phyloP scores from a whole-genome alignment of 164 flowering plant species.

The Cinnamomum chago region DNA sequence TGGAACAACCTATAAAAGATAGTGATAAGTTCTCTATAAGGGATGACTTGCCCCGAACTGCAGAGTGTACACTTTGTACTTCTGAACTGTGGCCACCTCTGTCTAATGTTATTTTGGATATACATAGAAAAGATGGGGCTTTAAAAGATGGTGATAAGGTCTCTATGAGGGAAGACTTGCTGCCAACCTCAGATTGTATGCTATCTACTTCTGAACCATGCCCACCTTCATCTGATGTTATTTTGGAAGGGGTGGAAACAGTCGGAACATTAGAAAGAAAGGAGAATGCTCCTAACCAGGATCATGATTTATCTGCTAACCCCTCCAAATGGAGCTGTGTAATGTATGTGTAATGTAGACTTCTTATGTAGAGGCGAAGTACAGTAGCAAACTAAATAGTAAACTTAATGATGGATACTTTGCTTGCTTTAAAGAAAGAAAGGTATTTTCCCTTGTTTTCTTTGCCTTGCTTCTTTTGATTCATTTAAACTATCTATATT shows the following conservation, averaged over 20 bases:
- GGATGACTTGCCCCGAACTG: conserved; percentile 15
- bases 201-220: conserved; percentile 15
- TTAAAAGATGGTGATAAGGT: not conserved
- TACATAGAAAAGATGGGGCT: not conserved
- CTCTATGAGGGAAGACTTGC: not conserved
- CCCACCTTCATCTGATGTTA: conserved; percentile 8
- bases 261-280: too few relatives aligned
- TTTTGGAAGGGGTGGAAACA: conserved; percentile 4
- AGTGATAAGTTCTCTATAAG: not conserved
- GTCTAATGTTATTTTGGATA: too few relatives aligned
- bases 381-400: too few relatives aligned
- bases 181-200: not conserved
- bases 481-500: not conserved
- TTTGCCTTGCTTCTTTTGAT: not conserved
- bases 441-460: conserved; percentile 28
- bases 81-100: too few relatives aligned
- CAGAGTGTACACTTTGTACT: too few relatives aligned
- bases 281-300: too few relatives aligned
- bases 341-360: too few relatives aligned
- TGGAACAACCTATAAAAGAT: too few relatives aligned
- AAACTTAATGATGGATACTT: too few relatives aligned
- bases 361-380: too few relatives aligned
- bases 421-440: not conserved
- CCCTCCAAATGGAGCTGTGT: too few relatives aligned
- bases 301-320: too few relatives aligned